A percentile compares a stretch with the other conserved stretches of the same genome.
Conservation (phyloP, 352 stramenopile genomes). For the Phytophthora pseudosyringae region DNA sequence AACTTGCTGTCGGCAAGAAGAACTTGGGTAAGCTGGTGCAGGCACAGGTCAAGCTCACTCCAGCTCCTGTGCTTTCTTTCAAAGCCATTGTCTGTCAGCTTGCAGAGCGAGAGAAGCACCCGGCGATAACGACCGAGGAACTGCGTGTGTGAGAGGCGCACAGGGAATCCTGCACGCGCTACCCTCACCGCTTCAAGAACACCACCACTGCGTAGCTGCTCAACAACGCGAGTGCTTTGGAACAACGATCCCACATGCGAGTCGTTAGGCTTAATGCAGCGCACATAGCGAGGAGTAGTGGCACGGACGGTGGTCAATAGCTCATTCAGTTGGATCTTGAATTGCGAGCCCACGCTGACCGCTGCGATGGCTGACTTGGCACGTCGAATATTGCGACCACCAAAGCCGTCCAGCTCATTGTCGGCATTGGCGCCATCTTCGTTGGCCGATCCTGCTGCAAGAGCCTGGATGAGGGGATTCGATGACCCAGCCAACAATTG, state of each 20-base stretch:
- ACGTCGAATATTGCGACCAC: constrained; percentile 37
- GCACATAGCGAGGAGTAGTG: constrained; percentile 98
- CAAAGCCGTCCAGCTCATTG: constrained; percentile 23
- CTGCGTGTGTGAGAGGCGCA: constrained; percentile 79
- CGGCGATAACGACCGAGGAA: constrained; percentile 79
- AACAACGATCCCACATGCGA: constrained; percentile 78
- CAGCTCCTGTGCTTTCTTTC: constrained; percentile 26
- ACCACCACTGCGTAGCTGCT: constrained; percentile 86
- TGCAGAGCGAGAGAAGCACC: constrained; percentile 51
- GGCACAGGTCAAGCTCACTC: constrained; percentile 37
- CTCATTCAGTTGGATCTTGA: constrained; percentile 94
- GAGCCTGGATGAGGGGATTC: constrained; percentile 68
- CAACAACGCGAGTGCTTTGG: constrained; percentile 66
- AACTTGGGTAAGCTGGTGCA: constrained; percentile 40
- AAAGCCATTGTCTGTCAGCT: constrained; percentile 20
- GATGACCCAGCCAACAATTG: constrained; percentile 59
- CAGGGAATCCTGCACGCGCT: constrained; percentile 81
- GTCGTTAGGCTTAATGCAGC: constrained; percentile 99
- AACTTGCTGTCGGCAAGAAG: constrained; percentile 23
- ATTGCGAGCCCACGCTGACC: constrained; percentile 89
- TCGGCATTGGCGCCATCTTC: constrained; percentile 13
- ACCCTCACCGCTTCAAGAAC: constrained; percentile 91
- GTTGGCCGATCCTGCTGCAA: constrained; percentile 36
- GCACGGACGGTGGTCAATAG: constrained; percentile 93
- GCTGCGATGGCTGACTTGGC: constrained; percentile 70